A percentile compares a stretch with the other conserved stretches of the same genome.
These are phyloP conservation scores for Apiotrichum sp. DNA, from an alignment of 1,284 basidiomycete species.

Conservation along the genomic window DNA sequence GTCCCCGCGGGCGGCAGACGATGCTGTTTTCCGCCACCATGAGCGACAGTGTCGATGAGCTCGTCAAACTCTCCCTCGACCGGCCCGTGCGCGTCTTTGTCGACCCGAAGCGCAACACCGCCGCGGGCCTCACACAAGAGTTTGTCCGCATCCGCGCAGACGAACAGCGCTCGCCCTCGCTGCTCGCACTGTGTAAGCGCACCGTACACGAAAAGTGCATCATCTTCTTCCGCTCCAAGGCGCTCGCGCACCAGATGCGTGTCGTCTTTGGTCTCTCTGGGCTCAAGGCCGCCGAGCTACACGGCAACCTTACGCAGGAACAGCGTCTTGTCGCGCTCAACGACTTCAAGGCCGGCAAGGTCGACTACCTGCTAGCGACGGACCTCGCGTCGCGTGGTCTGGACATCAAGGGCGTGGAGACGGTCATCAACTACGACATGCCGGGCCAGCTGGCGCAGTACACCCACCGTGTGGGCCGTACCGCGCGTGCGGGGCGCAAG, in stretches of 20 bases:
- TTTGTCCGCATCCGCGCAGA: conserved; percentile 80
- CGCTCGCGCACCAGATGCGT: conserved; percentile 92
- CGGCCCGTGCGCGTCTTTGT: conserved; percentile 92
- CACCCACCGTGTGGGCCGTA: conserved; percentile 92
- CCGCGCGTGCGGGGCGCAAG: conserved; percentile 85
- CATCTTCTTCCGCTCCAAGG: conserved; percentile 92
- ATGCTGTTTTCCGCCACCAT: conserved; percentile 99
- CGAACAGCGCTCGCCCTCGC: conserved; percentile 69
- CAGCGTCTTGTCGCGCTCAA: conserved; percentile 82
- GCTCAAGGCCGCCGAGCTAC: conserved; percentile 82
- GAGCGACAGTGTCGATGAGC: conserved; percentile 90
- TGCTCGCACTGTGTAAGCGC: conserved; percentile 77
- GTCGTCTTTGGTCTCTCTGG: conserved; percentile 84
- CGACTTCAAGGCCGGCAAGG: conserved; percentile 75
- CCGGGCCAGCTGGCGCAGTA: conserved; percentile 88
- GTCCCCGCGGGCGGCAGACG: conserved; percentile 83
- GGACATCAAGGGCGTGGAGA: conserved; percentile 96
- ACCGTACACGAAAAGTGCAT: conserved; percentile 80
- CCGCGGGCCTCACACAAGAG: conserved; percentile 86
- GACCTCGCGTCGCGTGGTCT: conserved; percentile 92
- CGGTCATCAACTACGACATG: conserved; percentile 98
- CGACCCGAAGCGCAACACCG: conserved; percentile 83
- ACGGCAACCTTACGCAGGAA: conserved; percentile 93
- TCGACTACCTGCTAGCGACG: conserved; percentile 89
- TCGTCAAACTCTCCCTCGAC: conserved; percentile 84